These are phyloP conservation scores for Meira nashicola DNA, from an alignment of 1,284 basidiomycete genomes.

Conservation along the genomic window DNA sequence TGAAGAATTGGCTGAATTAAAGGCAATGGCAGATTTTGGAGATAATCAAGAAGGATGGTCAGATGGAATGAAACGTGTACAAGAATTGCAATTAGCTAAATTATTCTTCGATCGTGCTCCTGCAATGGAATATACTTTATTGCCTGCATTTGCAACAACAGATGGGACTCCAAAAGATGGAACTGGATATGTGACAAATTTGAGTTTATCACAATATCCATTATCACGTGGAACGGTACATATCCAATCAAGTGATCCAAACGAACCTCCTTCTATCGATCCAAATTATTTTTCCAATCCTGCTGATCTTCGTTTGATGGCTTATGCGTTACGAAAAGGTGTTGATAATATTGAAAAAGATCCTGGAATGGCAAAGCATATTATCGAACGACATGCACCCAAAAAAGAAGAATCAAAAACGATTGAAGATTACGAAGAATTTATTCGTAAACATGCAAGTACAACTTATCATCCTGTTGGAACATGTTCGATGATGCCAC, in stretches of 20 bases:
- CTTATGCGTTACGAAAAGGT: slow-evolving; percentile 14
- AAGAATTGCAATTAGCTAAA: slow-evolving; percentile 1
- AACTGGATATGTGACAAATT: slow-evolving; percentile 35
- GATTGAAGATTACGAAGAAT: slow-evolving; percentile 57
- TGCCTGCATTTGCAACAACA: slow-evolving; percentile 42
- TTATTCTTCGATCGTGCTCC: slow-evolving; percentile 11
- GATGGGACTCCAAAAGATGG: slow-evolving; percentile 26
- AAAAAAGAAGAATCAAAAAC: slow-evolving; percentile 62
- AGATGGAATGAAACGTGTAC: neutral
- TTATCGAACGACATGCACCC: slow-evolving; percentile 33
- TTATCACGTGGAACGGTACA: slow-evolving; percentile 37
- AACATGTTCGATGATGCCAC: slow-evolving; percentile 63
- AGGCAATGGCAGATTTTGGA: neutral
- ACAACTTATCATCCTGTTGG: slow-evolving; percentile 59
- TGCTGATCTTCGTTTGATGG: slow-evolving; percentile 37
- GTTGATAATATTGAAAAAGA: slow-evolving; percentile 21
- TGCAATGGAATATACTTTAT: slow-evolving; percentile 17
- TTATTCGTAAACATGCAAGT: slow-evolving; percentile 53
- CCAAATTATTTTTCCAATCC: slow-evolving; percentile 18
- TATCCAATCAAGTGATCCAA: slow-evolving; percentile 10
- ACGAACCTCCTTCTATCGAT: neutral
- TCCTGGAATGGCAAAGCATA: neutral
- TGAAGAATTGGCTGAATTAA: slow-evolving; percentile 7
- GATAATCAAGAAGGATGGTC: neutral
- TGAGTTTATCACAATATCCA: slow-evolving; percentile 32